Evolutionary conservation across 148 eudicot species (phyloP).

Genomic region (Silene uniflora): DNA sequence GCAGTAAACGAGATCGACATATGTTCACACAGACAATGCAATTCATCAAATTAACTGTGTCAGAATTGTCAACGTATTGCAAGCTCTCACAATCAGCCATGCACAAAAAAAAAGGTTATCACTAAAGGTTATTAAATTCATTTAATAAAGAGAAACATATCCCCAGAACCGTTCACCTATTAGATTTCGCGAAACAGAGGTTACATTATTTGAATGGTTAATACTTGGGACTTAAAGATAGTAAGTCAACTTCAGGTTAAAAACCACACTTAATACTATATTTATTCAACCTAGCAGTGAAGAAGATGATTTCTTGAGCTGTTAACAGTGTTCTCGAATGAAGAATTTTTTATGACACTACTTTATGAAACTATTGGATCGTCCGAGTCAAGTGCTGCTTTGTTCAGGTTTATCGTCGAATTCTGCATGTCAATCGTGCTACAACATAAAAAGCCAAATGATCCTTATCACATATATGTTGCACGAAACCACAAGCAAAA

Average conservation of each 20-base stretch:
- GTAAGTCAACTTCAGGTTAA: too few relatives aligned
- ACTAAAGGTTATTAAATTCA: neutral
- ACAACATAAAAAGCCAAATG: neutral
- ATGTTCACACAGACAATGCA: neutral
- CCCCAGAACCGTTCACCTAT: neutral
- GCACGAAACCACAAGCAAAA: neutral
- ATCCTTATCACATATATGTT: neutral
- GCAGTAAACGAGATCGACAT: neutral
- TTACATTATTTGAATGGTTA: neutral
- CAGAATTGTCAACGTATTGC: neutral
- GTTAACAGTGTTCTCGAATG: too few relatives aligned
- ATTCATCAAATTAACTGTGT: neutral
- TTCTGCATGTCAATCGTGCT: neutral
- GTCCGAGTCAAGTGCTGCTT: too few relatives aligned
- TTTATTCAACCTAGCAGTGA: too few relatives aligned
- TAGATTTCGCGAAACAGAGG: neutral
- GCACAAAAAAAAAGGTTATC: neutral
- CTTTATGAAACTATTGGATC: too few relatives aligned
- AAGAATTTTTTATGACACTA: too few relatives aligned
- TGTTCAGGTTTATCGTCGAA: neutral
- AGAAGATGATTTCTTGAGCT: too few relatives aligned
- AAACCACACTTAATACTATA: too few relatives aligned
- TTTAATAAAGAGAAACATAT: neutral
- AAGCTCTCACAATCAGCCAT: slow-evolving; percentile 3
- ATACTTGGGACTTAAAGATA: neutral